Conservation (phyloP, 352 stramenopile genomes). For the Globisporangium emineosum region DNA sequence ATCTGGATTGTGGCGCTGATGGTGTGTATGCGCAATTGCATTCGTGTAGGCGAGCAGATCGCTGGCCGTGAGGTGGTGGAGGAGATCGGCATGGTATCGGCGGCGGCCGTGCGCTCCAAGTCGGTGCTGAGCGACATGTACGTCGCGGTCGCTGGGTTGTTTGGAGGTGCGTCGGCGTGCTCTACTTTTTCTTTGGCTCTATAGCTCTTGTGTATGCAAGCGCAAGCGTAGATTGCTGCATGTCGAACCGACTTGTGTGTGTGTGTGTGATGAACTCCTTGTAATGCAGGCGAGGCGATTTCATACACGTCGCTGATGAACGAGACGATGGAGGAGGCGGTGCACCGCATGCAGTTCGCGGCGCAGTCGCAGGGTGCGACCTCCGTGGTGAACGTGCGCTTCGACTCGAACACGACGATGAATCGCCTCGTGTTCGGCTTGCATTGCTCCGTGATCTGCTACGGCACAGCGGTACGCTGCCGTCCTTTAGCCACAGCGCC, state of each 20-base stretch:
- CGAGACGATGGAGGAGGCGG: conserved; percentile 73
- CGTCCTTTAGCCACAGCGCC: conserved; percentile 26
- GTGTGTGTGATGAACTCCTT: neutral
- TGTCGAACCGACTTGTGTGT: neutral
- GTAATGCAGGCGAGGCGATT: conserved; percentile 43
- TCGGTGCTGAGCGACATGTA: conserved; percentile 84
- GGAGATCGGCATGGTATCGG: conserved; percentile 74
- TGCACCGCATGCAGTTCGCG: conserved; percentile 74
- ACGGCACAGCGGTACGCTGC: conserved; percentile 73
- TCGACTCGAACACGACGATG: conserved; percentile 85
- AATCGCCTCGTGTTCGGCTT: conserved; percentile 82
- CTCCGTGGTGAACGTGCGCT: conserved; percentile 73
- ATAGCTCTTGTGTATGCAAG: neutral
- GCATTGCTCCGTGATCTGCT: conserved; percentile 78
- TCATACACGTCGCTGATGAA: conserved; percentile 85
- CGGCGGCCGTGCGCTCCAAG: conserved; percentile 75
- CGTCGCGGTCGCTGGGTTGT: conserved; percentile 60
- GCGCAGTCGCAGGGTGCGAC: conserved; percentile 73
- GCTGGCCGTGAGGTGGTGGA: conserved; percentile 65
- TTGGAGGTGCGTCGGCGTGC: conserved; percentile 38
- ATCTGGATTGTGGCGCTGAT: conserved; percentile 6
- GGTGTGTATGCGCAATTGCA: conserved; percentile 3
- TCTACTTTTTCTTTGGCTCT: neutral
- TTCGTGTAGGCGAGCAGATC: conserved; percentile 52
- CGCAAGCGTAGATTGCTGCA: neutral